Percentiles rank a stretch among this genome's conserved stretches.
Evolutionary conservation across 352 stramenopile genomes (phyloP).

Genomic region (Phytophthora boehmeriae): DNA sequence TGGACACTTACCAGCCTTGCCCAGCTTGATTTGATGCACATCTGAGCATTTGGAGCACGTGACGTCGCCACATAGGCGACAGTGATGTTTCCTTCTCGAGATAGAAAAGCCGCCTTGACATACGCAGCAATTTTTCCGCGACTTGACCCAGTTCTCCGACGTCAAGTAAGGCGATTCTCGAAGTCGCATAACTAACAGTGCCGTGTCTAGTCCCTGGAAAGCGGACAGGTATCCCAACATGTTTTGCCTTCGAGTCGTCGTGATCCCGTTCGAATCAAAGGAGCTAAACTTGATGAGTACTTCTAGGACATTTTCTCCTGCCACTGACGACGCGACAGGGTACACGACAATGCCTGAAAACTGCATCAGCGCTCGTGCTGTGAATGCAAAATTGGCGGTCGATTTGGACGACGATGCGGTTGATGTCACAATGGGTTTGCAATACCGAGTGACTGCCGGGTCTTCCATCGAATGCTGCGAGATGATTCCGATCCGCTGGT

Average conservation of each 20-base stretch:
- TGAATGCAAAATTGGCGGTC: conserved; percentile 37
- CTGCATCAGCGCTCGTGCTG: conserved; percentile 53
- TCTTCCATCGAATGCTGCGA: conserved; percentile 74
- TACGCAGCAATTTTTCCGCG: conserved; percentile 62
- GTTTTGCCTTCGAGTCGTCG: conserved; percentile 39
- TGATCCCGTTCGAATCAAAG: conserved; percentile 57
- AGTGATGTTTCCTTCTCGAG: conserved; percentile 72
- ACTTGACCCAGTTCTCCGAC: conserved; percentile 61
- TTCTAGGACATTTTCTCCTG: conserved; percentile 53
- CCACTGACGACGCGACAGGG: conserved; percentile 43
- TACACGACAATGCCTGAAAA: conserved; percentile 72
- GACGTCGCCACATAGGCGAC: conserved; percentile 72
- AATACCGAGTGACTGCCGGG: conserved; percentile 60
- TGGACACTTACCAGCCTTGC: conserved; percentile 54
- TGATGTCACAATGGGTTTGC: conserved; percentile 55
- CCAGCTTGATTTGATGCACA: conserved; percentile 63
- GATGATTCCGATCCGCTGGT: conserved; percentile 70
- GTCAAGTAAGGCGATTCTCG: conserved; percentile 63
- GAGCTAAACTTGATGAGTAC: conserved; percentile 72
- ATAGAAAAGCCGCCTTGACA: conserved; percentile 66
- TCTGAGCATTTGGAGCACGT: conserved; percentile 76
- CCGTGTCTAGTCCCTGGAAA: conserved; percentile 55
- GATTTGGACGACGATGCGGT: conserved; percentile 15
- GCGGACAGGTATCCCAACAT: conserved; percentile 58
- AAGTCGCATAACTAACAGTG: conserved; percentile 64